phyloP scores from a whole-genome alignment of 2,329 filamentous ascomycete genomes.

The Xylariaceae sp. region DNA sequence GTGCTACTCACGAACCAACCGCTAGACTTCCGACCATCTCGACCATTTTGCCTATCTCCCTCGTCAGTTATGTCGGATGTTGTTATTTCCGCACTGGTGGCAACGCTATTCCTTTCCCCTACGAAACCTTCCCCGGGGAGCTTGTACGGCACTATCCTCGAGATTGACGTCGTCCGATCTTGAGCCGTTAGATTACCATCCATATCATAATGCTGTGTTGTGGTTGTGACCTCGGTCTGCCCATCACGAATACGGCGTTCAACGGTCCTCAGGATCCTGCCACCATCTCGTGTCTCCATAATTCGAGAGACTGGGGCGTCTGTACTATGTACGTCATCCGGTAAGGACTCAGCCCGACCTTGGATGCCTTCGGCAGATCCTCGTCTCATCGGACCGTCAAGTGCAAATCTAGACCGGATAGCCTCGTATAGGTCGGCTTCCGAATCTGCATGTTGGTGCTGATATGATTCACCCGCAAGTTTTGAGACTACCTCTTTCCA shows the following conservation, averaged over 20 bases:
- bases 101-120: background rate
- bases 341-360: background rate
- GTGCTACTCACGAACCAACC: too few species aligned
- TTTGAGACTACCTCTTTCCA: background rate
- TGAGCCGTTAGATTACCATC: constrained; percentile 26
- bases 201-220: constrained; percentile 21
- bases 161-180: constrained; percentile 13
- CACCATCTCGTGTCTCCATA: constrained; percentile 26
- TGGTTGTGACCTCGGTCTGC: constrained; percentile 17
- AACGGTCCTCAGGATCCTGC: constrained; percentile 24
- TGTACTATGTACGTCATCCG: background rate
- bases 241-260: constrained; percentile 13
- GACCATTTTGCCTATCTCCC: background rate
- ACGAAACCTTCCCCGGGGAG: background rate
- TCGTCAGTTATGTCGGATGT: constrained; percentile 1
- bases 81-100: background rate
- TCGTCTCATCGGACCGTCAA: background rate
- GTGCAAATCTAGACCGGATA: constrained; percentile 13
- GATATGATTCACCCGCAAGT: constrained; percentile 2
- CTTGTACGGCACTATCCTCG: constrained; percentile 20
- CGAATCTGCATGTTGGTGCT: constrained; percentile 9
- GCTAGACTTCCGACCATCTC: constrained; percentile 1
- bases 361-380: background rate
- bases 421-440: constrained; percentile 24
- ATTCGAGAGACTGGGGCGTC: constrained; percentile 10